phyloP scores from a whole-genome alignment of 306 rosid genomes.

The Carpinus fangiana region DNA sequence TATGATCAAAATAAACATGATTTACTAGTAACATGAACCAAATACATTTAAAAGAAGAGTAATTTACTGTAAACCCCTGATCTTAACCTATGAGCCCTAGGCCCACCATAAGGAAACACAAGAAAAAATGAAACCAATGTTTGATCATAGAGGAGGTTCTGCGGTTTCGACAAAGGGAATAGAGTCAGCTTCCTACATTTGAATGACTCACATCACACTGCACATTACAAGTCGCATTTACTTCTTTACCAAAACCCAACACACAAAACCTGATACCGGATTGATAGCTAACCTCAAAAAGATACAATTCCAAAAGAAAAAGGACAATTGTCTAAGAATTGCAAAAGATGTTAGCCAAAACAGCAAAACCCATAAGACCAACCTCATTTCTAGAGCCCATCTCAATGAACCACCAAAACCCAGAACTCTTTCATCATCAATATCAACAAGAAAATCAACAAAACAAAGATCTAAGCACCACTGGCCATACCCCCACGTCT shows the following conservation, averaged over 20 bases:
- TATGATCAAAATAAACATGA: too few species aligned
- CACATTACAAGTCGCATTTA: neutral
- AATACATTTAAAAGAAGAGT: too few species aligned
- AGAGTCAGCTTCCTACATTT: neutral
- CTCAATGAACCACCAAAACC: neutral
- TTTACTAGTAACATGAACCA: too few species aligned
- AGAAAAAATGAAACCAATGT: neutral
- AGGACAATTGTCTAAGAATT: neutral
- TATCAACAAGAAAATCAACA: neutral
- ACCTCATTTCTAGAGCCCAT: neutral
- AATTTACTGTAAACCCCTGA: too few species aligned
- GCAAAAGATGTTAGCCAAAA: neutral
- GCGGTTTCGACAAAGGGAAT: neutral
- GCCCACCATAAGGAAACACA: too few species aligned
- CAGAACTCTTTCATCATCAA: neutral
- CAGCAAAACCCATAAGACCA: neutral
- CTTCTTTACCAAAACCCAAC: neutral
- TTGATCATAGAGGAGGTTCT: neutral
- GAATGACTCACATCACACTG: neutral
- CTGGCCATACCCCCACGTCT: neutral
- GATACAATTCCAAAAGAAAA: neutral
- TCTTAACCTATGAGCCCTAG: too few species aligned
- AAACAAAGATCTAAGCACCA: neutral
- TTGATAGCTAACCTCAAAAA: neutral
- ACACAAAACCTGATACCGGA: neutral